Conservation (phyloP, 495 filamentous ascomycete species). For the Pyronema domesticum region DNA sequence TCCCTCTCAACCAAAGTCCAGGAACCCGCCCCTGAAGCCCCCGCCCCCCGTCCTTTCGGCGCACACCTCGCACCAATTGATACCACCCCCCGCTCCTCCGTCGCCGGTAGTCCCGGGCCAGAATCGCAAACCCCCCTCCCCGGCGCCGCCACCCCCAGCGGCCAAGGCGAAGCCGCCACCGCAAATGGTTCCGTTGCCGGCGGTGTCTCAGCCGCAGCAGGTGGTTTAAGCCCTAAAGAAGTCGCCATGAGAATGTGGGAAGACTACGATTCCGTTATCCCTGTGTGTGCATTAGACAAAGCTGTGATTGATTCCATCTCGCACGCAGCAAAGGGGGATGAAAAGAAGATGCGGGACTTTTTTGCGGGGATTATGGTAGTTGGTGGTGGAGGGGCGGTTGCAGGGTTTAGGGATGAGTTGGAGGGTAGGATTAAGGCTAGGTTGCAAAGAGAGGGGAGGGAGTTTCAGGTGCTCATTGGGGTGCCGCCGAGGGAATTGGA, state of each 20-base stretch:
- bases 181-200: constrained; percentile 27
- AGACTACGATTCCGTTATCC: constrained; percentile 66
- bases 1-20: constrained; percentile 54
- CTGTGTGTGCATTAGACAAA: constrained; percentile 63
- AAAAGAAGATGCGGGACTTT: constrained; percentile 82
- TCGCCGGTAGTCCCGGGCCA: constrained; percentile 68
- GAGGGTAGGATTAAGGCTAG: constrained; percentile 59
- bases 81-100: constrained; percentile 63
- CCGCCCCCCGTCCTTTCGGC: constrained; percentile 34
- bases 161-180: constrained; percentile 32
- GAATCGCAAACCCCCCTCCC: constrained; percentile 52
- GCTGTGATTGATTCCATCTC: constrained; percentile 77
- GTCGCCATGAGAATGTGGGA: constrained; percentile 28
- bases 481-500: constrained; percentile 81
- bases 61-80: constrained; percentile 31
- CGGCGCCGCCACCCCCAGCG: constrained; percentile 37
- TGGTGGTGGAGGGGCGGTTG: constrained; percentile 70
- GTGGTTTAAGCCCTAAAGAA: constrained; percentile 31
- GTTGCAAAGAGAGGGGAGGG: constrained; percentile 50
- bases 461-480: constrained; percentile 49
- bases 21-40: constrained; percentile 34
- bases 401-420: constrained; percentile 54
- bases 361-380: constrained; percentile 89
- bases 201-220: constrained; percentile 22
- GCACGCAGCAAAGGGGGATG: constrained; percentile 72